Conservation (phyloP, 2,329 filamentous ascomycete genomes). For the Monilinia polystroma region DNA sequence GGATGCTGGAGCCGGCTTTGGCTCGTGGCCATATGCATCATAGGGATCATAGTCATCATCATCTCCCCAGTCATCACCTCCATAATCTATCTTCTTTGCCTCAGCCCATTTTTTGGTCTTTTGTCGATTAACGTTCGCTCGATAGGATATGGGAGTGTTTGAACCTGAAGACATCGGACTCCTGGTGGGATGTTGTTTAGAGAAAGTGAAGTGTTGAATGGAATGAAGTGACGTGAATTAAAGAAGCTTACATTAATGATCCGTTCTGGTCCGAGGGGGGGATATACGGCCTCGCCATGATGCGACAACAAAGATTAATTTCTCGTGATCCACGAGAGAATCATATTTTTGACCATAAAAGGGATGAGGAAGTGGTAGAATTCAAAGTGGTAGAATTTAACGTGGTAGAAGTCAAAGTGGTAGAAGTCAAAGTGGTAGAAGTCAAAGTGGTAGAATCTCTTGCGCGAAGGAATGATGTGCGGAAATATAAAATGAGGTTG, state of each 20-base stretch:
- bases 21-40: constrained; percentile 38
- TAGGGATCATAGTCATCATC: constrained; percentile 58
- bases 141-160: constrained; percentile 53
- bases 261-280: constrained; percentile 26
- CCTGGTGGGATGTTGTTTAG: constrained; percentile 28
- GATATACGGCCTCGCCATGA: constrained; percentile 39
- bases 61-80: constrained; percentile 90
- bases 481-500: background rate
- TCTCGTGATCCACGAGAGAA: constrained; percentile 21
- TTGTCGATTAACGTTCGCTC: constrained; percentile 80
- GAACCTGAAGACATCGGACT: constrained; percentile 26
- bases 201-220: background rate
- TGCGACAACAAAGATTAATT: constrained; percentile 23
- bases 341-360: constrained; percentile 17
- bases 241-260: constrained; percentile 19
- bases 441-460: background rate
- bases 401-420: background rate
- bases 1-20: constrained; percentile 39
- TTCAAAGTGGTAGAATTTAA: background rate
- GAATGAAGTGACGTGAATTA: background rate
- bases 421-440: background rate
- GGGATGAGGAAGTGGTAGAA: background rate
- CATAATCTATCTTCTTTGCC: constrained; percentile 81
- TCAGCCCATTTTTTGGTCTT: constrained; percentile 97
- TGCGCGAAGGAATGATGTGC: background rate